phyloP scores from a whole-genome alignment of 768 basidiomycete species.

The Baorangia bicolor region DNA sequence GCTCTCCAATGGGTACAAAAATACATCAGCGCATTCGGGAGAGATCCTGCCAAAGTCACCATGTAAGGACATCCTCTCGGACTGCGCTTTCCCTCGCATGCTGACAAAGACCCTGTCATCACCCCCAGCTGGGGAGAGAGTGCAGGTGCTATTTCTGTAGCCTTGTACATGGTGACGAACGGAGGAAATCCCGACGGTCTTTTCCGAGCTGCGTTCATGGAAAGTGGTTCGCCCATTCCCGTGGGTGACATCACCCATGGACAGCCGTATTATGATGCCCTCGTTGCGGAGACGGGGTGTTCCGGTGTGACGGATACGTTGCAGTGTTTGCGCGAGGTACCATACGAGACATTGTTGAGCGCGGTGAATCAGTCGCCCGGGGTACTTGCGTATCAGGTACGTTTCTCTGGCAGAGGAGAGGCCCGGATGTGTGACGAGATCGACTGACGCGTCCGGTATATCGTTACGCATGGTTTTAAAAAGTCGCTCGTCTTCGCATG shows the following conservation, averaged over 20 bases:
- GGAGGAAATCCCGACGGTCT: constrained; percentile 24
- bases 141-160: constrained; percentile 39
- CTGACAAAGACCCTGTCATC: neutral
- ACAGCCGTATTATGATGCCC: constrained; percentile 30
- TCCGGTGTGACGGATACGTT: constrained; percentile 26
- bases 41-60: constrained; percentile 47
- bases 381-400: constrained; percentile 34
- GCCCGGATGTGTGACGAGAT: no score
- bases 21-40: constrained; percentile 60
- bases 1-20: constrained; percentile 57
- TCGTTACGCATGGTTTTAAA: neutral
- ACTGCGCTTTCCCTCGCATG: neutral
- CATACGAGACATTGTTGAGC: constrained; percentile 28
- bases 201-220: constrained; percentile 36
- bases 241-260: constrained; percentile 19
- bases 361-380: constrained; percentile 35
- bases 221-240: constrained; percentile 39
- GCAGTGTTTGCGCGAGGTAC: constrained; percentile 34
- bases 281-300: constrained; percentile 34
- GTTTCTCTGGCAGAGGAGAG: no score
- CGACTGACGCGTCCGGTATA: neutral
- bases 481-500: constrained; percentile 33
- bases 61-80: constrained; percentile 11
- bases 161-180: constrained; percentile 30
- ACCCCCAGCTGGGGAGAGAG: constrained; percentile 33